These are phyloP conservation scores for Pichia paraexigua DNA, from an alignment of 805 yeast species.

Conservation along the genomic window DNA sequence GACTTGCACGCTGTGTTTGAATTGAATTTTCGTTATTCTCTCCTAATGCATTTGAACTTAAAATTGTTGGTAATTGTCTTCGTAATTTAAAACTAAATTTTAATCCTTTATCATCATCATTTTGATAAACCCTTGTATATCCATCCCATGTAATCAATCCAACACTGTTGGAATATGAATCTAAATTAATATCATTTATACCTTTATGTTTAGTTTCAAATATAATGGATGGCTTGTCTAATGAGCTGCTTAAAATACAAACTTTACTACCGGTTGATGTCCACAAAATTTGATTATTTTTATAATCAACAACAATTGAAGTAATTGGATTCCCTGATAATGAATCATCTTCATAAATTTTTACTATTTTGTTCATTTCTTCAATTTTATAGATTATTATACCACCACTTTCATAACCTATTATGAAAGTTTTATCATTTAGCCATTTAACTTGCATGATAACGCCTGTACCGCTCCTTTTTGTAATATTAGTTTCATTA, in stretches of 20 bases:
- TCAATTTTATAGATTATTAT: constrained; percentile 12
- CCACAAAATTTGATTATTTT: constrained; percentile 26
- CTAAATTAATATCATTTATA: constrained; percentile 23
- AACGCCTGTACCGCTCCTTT: constrained; percentile 45
- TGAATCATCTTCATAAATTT: constrained; percentile 17
- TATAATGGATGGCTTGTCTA: background rate
- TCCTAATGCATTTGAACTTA: constrained; percentile 2
- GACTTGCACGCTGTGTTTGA: constrained; percentile 16
- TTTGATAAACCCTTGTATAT: constrained; percentile 28
- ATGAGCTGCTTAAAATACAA: background rate
- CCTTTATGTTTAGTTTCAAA: constrained; percentile 32
- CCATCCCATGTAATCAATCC: constrained; percentile 49
- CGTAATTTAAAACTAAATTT: constrained; percentile 21
- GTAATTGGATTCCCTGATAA: constrained; percentile 53
- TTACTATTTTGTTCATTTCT: constrained; percentile 10
- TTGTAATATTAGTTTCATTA: constrained; percentile 1
- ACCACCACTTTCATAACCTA: constrained; percentile 71
- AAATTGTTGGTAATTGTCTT: constrained; percentile 21
- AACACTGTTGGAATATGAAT: constrained; percentile 20
- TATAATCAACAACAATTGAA: constrained; percentile 30
- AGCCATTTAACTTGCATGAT: constrained; percentile 51
- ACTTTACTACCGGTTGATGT: constrained; percentile 42
- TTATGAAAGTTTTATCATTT: constrained; percentile 25
- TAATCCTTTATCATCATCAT: constrained; percentile 11
- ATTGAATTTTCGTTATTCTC: constrained; percentile 12